phyloP scores from a whole-genome alignment of 257 asterid species.

The Scutellaria minor region DNA sequence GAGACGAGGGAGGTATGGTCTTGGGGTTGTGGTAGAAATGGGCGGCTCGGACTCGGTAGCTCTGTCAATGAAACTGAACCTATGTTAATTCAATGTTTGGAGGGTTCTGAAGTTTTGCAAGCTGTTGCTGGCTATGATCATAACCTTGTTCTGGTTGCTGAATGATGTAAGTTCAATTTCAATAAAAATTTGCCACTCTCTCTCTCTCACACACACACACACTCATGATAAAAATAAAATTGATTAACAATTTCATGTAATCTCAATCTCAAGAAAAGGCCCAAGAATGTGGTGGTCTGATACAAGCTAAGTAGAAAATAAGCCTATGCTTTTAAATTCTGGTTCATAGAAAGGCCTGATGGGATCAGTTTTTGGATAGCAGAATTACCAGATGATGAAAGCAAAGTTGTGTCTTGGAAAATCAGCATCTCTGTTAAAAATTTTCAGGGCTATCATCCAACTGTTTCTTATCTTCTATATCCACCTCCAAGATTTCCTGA shows the following conservation, averaged over 20 bases:
- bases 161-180: slow-evolving; percentile 35
- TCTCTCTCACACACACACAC: not conserved
- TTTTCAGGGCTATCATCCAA: slow-evolving; percentile 96
- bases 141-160: slow-evolving; percentile 65
- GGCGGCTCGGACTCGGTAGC: slow-evolving; percentile 87
- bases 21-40: slow-evolving; percentile 97
- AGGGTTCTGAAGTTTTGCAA: slow-evolving; percentile 66
- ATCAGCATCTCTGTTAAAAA: slow-evolving; percentile 43
- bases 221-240: not conserved
- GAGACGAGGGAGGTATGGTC: slow-evolving; percentile 65
- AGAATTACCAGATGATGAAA: not conserved
- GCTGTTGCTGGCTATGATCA: slow-evolving; percentile 92
- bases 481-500: slow-evolving; percentile 96
- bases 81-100: slow-evolving; percentile 60
- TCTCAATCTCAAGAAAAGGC: not conserved
- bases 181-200: not conserved
- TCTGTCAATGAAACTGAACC: slow-evolving; percentile 81
- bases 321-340: not conserved
- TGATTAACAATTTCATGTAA: not conserved
- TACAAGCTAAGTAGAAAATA: too few relatives aligned
- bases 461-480: slow-evolving; percentile 91
- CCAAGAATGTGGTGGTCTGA: slow-evolving; percentile 3
- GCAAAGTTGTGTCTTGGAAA: not conserved
- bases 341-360: not conserved
- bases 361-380: not conserved